Percentiles rank a stretch among this genome's conserved stretches.
phyloP scores from a whole-genome alignment of 176 grass and related monocot species.

The Oryza glaberrima region DNA sequence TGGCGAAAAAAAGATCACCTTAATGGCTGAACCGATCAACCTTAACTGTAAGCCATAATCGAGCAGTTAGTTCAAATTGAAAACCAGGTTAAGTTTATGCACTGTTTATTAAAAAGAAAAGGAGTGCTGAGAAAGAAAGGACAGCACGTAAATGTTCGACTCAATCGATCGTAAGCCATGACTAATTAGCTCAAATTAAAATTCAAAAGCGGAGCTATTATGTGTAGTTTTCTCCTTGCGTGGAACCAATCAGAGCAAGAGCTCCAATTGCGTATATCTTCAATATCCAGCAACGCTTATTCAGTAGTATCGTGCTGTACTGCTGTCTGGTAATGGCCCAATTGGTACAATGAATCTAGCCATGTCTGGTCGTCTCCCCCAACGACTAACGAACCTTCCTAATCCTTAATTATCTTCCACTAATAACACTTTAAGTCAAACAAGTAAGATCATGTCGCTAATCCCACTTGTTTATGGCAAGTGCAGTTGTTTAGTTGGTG shows the following conservation, averaged over 20 bases:
- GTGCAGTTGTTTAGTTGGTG: no score
- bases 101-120: neutral
- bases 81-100: no score
- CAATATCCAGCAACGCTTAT: no score
- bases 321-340: neutral
- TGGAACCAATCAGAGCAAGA: neutral
- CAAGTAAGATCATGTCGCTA: neutral
- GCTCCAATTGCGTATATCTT: neutral
- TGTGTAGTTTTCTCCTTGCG: no score
- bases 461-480: neutral
- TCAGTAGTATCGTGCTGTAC: no score
- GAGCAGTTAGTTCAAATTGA: neutral
- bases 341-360: neutral
- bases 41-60: neutral
- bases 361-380: neutral
- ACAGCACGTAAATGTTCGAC: neutral
- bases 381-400: neutral
- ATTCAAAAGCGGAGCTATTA: neutral
- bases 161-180: neutral
- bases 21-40: neutral
- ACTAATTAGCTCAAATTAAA: neutral
- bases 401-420: neutral
- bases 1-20: neutral
- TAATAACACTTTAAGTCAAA: neutral
- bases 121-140: neutral